phyloP scores from a whole-genome alignment of 768 basidiomycete genomes.

The Termitomyces sp. region DNA sequence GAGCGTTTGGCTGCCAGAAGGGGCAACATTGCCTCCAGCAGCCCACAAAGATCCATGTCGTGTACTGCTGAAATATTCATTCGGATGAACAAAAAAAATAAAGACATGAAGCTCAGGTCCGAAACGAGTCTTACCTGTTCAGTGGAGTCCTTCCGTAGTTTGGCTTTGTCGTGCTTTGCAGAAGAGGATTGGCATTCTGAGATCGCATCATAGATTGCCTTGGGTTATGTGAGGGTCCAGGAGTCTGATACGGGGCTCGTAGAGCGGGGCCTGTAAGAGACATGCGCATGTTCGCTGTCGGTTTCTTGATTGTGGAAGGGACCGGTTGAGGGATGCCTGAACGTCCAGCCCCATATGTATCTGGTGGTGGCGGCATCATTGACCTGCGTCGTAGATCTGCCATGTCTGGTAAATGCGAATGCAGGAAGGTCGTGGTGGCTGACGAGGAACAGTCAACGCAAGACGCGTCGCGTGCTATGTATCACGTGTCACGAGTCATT shows the following conservation, averaged over 20 bases:
- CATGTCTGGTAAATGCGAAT: conserved; percentile 5
- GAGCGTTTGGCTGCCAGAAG: conserved; percentile 49
- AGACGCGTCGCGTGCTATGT: conserved; percentile 27
- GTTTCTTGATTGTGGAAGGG: conserved; percentile 75
- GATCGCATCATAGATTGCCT: conserved; percentile 69
- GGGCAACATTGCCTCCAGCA: conserved; percentile 47
- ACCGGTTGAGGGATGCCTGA: conserved; percentile 62
- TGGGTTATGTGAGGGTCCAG: conserved; percentile 47
- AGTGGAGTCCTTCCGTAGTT: conserved; percentile 73
- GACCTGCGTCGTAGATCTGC: conserved; percentile 52
- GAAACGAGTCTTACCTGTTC: conserved; percentile 47
- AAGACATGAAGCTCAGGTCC: conserved; percentile 6
- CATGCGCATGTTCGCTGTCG: conserved; percentile 53
- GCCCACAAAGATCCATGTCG: conserved; percentile 78
- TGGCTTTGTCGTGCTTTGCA: conserved; percentile 67
- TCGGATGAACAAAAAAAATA: conserved; percentile 3
- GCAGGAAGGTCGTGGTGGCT: background rate
- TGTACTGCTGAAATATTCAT: conserved; percentile 44
- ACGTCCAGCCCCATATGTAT: conserved; percentile 46
- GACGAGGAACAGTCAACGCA: conserved; percentile 4
- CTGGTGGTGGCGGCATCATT: conserved; percentile 51
- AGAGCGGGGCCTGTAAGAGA: conserved; percentile 76
- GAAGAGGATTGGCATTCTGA: conserved; percentile 63
- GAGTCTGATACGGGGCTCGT: conserved; percentile 48
- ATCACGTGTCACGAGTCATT: conserved; percentile 18